These are phyloP conservation scores for Aspergillus avenaceus DNA, from an alignment of 495 filamentous ascomycete species.

Conservation along the genomic window DNA sequence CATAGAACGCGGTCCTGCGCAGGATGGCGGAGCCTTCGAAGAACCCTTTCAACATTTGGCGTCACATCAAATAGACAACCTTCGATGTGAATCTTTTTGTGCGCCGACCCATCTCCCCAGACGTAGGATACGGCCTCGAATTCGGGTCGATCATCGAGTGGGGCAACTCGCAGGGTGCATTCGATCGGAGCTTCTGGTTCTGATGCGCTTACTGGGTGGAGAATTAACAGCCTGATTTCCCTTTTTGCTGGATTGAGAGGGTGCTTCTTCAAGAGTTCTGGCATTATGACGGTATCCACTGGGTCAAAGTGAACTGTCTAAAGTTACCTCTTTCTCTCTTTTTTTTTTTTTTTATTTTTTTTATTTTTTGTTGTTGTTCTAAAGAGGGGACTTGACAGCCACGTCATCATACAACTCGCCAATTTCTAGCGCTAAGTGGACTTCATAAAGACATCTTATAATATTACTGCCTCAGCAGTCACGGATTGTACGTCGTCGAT, in stretches of 20 bases:
- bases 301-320: no score
- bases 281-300: no score
- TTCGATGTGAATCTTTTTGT: conserved; percentile 17
- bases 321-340: no score
- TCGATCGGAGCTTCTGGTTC: neutral
- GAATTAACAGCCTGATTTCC: conserved; percentile 3
- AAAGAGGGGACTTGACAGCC: no score
- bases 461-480: no score
- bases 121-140: conserved; percentile 38
- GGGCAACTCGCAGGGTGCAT: neutral
- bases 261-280: no score
- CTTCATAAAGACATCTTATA: no score
- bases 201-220: neutral
- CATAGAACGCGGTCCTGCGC: conserved; percentile 19
- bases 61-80: conserved; percentile 13
- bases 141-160: conserved; percentile 3
- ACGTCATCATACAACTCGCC: no score
- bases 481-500: no score
- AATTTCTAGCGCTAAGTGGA: no score
- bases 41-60: conserved; percentile 21
- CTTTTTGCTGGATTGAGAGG: neutral
- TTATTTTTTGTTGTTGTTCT: no score
- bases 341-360: no score
- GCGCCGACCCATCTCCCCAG: conserved; percentile 24
- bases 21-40: conserved; percentile 21